phyloP scores from a whole-genome alignment of 164 flowering plant species.

The Stephania cephalantha region DNA sequence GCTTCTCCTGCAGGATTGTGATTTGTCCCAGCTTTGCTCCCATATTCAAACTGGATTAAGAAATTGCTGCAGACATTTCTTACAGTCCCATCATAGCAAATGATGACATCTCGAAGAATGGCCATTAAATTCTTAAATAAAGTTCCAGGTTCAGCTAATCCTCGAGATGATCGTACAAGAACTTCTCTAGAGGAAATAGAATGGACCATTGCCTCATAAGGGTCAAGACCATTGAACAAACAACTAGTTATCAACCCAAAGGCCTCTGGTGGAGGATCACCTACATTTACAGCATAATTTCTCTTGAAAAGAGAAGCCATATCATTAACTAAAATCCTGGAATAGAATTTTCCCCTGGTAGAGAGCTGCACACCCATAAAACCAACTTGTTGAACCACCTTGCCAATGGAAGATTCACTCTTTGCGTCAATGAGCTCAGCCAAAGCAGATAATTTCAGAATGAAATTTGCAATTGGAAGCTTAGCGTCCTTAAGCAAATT shows the following conservation, averaged over 20 bases:
- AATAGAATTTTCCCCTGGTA: constrained; percentile 61
- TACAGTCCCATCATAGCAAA: constrained; percentile 89
- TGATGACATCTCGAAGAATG: constrained; percentile 76
- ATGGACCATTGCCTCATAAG: constrained; percentile 73
- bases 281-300: constrained; percentile 35
- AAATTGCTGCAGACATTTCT: constrained; percentile 73
- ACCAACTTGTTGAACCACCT: constrained; percentile 76
- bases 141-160: constrained; percentile 86
- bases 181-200: constrained; percentile 83
- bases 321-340: constrained; percentile 54
- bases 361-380: constrained; percentile 73
- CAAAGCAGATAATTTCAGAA: constrained; percentile 43
- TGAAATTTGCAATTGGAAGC: constrained; percentile 33
- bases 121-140: constrained; percentile 89
- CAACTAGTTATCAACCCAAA: constrained; percentile 59
- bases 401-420: constrained; percentile 62
- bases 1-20: constrained; percentile 75
- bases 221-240: constrained; percentile 72
- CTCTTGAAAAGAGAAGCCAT: constrained; percentile 34
- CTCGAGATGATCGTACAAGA: constrained; percentile 80
- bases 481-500: constrained; percentile 33
- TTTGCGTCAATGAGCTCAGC: constrained; percentile 64
- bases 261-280: constrained; percentile 49
- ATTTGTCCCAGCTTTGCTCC: constrained; percentile 21
- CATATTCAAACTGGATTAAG: constrained; percentile 70